Conservation (phyloP, 1,139 yeast genomes). For the Taiozyma onychis region DNA sequence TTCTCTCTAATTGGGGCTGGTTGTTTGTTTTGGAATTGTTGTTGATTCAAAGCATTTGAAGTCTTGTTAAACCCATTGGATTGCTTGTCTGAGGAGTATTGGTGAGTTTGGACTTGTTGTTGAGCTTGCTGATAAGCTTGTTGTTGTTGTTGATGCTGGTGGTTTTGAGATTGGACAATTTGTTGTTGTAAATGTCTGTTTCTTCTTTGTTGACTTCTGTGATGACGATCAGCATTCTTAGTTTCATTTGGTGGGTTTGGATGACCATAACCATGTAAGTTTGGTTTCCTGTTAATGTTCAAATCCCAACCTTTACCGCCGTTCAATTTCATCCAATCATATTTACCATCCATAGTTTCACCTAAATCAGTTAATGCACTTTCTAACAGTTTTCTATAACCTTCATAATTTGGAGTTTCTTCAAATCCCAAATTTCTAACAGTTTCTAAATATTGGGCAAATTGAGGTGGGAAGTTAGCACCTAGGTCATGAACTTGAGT, state of each 20-base stretch:
- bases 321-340: conserved; percentile 93
- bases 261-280: conserved; percentile 86
- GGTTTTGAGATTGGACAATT: conserved; percentile 18
- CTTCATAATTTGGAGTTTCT: conserved; percentile 92
- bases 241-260: conserved; percentile 43
- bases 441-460: conserved; percentile 78
- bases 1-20: conserved; percentile 25
- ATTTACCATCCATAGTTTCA: conserved; percentile 75
- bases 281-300: conserved; percentile 75
- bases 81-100: conserved; percentile 14
- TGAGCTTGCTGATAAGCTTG: conserved; percentile 13
- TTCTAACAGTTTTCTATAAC: conserved; percentile 69
- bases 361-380: conserved; percentile 68
- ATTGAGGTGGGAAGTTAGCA: conserved; percentile 78
- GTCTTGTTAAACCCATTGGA: conserved; percentile 11
- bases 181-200: conserved; percentile 30
- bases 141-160: conserved; percentile 14
- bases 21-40: conserved; percentile 25
- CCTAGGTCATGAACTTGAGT: conserved; percentile 76
- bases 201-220: conserved; percentile 26
- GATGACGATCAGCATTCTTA: conserved; percentile 20
- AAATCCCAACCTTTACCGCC: conserved; percentile 93
- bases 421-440: conserved; percentile 85
- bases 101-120: conserved; percentile 20
- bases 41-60: conserved; percentile 22